phyloP scores from a whole-genome alignment of 352 stramenopile genomes.

The Pythium utonaiense region DNA sequence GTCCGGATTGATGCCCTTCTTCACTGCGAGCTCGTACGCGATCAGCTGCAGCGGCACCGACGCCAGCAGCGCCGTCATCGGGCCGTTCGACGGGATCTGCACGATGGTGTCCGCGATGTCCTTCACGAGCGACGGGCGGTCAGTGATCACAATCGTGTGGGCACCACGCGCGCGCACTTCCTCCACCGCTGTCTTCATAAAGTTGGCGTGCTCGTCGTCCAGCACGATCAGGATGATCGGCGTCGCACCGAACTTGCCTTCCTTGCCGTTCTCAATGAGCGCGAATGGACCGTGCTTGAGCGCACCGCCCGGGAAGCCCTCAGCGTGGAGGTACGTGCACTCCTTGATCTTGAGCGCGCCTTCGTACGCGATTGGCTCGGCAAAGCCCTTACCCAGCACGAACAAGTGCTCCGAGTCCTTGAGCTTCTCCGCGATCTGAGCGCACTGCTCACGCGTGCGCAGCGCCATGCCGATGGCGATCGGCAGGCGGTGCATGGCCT shows the following conservation, averaged over 20 bases:
- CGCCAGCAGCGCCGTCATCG: constrained; percentile 94
- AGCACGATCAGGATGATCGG: constrained; percentile 97
- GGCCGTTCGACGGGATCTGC: constrained; percentile 94
- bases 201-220: constrained; percentile 94
- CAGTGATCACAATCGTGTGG: constrained; percentile 97
- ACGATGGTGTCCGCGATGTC: constrained; percentile 94
- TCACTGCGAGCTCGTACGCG: constrained; percentile 96
- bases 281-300: constrained; percentile 99
- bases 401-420: constrained; percentile 93
- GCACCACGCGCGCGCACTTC: constrained; percentile 96
- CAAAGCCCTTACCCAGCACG: constrained; percentile 93
- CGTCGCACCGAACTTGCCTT: constrained; percentile 93
- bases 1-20: constrained; percentile 97
- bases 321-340: constrained; percentile 98
- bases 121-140: constrained; percentile 92
- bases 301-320: constrained; percentile 96
- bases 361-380: constrained; percentile 94
- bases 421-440: constrained; percentile 86
- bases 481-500: constrained; percentile 94
- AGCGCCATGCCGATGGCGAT: constrained; percentile 98
- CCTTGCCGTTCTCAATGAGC: constrained; percentile 94
- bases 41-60: constrained; percentile 97
- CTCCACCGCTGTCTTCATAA: constrained; percentile 94
- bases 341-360: constrained; percentile 99
- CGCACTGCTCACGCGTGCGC: constrained; percentile 90